Evolutionary conservation across 2,329 filamentous ascomycete genomes (phyloP), one percentile per base, ranked within the genome.

Genomic region (Ophiocordyceps camponoti-floridani): DNA sequence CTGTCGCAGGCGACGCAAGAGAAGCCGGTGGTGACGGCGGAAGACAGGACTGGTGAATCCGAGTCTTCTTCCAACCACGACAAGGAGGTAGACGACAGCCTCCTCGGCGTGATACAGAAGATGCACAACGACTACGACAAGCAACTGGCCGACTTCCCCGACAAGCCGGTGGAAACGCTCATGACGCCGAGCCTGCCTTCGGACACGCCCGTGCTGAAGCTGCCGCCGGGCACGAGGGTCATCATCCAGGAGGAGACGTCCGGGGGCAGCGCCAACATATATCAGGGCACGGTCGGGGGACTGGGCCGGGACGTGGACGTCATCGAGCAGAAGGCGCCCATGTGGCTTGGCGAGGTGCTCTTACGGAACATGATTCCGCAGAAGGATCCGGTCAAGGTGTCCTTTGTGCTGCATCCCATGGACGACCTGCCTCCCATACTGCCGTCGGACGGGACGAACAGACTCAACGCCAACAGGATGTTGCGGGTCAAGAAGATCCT

Each of bases 351-450:
- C 13, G 88, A 96, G 50, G 74, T 94, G 33, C 68, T 98, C 13
- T 67, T 98, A 42, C 58, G 86, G 68, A 95, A 95, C 58, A 73
- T 77, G 57, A 76, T 85, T 9, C 85, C 87, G 0, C 64, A 72
- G 47, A 96, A 96, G 65, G 91, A 96, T n/a, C 79, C 88, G 1
- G 77, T 89, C 52, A 98, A 98, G 69, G 80, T 96, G n/a, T 88
- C 85, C 4, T 98, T 98, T 56, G 75, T 94, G 14, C 69, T 98
- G 23, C 77, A 91, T 52, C 88, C 91, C 0, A 72, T 84, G 53
- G 80, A 85, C 51, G 64, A 72, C 26, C 66, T 96, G 44, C 86
- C 87, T 1, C 73, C 72, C 45, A 82, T 95, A 43, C 75, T 82
- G 30, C 75, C 78, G 23, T 63, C 77, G 4, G 87, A 94, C 56